Percentiles rank a stretch among this genome's conserved stretches.
Conservation (phyloP, 148 eudicot genomes). For the Arctostaphylos glauca region DNA sequence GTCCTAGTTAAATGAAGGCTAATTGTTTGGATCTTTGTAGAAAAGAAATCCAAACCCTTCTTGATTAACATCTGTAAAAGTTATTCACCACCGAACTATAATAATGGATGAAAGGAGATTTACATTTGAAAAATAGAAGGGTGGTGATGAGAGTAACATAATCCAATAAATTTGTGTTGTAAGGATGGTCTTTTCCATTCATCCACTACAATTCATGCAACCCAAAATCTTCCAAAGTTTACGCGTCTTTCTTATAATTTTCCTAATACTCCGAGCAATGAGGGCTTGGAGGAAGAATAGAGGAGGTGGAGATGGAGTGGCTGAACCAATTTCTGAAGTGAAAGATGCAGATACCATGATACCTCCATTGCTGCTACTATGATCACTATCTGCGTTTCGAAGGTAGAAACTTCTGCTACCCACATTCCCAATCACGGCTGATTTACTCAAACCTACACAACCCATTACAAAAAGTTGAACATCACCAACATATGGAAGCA, state of each 20-base stretch:
- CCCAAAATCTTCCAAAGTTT: constrained; percentile 64
- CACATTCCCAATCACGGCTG: constrained; percentile 66
- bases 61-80: too few relatives aligned
- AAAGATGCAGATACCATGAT: constrained; percentile 14
- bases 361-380: not conserved
- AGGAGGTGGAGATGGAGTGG: constrained; percentile 20
- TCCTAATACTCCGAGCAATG: constrained; percentile 31
- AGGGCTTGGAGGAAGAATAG: constrained; percentile 28
- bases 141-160: not conserved
- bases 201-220: constrained; percentile 47
- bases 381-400: constrained; percentile 37
- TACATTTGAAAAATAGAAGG: not conserved
- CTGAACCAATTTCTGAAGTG: constrained; percentile 18
- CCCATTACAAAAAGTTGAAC: not conserved
- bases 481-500: not conserved
- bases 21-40: too few relatives aligned
- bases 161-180: not conserved
- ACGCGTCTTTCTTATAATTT: constrained; percentile 41
- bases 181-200: not conserved
- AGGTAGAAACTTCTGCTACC: constrained; percentile 88
- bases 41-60: too few relatives aligned
- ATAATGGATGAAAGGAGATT: not conserved
- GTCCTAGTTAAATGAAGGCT: too few relatives aligned
- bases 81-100: too few relatives aligned
- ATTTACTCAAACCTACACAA: constrained; percentile 56